Conservation (phyloP, 2,329 filamentous ascomycete genomes). For the Zymoseptoria ardabiliae region DNA sequence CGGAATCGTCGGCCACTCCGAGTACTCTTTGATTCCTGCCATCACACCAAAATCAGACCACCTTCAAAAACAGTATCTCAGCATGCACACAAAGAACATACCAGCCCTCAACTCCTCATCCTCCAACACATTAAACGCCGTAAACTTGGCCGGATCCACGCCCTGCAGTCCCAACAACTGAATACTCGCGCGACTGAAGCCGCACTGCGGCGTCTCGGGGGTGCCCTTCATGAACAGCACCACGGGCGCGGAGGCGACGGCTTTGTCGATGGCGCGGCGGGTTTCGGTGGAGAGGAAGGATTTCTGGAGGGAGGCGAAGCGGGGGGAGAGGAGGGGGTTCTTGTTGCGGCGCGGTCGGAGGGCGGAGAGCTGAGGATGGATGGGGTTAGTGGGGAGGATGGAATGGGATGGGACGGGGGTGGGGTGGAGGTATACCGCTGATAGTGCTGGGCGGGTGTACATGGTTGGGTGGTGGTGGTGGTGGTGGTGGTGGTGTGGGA, state of each 20-base stretch:
- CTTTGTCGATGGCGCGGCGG: constrained; percentile 78
- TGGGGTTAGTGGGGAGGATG: not conserved
- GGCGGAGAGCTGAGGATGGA: constrained; percentile 36
- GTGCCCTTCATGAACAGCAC: constrained; percentile 99
- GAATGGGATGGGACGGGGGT: not conserved
- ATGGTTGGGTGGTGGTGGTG: constrained; percentile 18
- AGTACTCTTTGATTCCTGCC: constrained; percentile 95
- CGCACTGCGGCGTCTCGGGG: constrained; percentile 90
- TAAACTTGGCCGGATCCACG: constrained; percentile 90
- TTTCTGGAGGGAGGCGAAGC: constrained; percentile 42
- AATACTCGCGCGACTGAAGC: constrained; percentile 89
- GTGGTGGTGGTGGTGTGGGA: constrained; percentile 2
- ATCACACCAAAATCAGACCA: constrained; percentile 1
- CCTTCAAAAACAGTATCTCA: not conserved
- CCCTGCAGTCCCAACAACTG: constrained; percentile 93
- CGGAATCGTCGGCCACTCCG: constrained; percentile 97
- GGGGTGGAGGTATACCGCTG: constrained; percentile 17
- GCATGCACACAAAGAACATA: constrained; percentile 43
- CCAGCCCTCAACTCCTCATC: constrained; percentile 78
- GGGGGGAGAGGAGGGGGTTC: constrained; percentile 34
- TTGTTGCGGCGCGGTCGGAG: constrained; percentile 36
- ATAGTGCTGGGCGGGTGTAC: constrained; percentile 26
- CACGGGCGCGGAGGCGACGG: constrained; percentile 78
- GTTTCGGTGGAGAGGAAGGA: constrained; percentile 77
- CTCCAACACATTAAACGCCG: constrained; percentile 96